Evolutionary conservation across 2,329 filamentous ascomycete species (phyloP).

Genomic region (Aspergillus brasiliensis): DNA sequence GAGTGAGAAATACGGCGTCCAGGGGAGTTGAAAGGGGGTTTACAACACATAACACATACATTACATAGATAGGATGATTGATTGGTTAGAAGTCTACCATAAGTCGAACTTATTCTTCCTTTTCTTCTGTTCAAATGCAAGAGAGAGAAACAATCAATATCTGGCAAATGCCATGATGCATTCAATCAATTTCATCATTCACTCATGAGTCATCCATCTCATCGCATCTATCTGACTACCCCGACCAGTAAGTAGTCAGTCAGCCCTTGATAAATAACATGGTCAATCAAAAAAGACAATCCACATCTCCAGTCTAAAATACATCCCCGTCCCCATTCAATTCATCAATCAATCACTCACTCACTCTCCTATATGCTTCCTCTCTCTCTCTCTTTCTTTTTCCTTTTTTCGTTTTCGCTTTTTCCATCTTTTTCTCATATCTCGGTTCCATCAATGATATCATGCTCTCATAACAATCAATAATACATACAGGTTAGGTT

Average conservation of each 20-base stretch:
- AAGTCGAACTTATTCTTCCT: too few species aligned
- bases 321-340: background rate
- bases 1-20: too few species aligned
- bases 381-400: background rate
- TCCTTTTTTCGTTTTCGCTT: background rate
- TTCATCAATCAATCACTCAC: background rate
- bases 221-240: background rate
- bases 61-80: too few species aligned
- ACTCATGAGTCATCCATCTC: conserved; percentile 21
- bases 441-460: conserved; percentile 6
- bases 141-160: too few species aligned
- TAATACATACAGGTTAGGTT: conserved; percentile 9
- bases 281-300: background rate
- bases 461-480: conserved; percentile 16
- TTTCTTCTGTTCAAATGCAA: too few species aligned
- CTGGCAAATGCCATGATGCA: background rate
- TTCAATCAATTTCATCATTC: conserved; percentile 9
- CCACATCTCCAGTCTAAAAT: too few species aligned
- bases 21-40: too few species aligned
- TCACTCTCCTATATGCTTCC: background rate
- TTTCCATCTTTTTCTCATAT: conserved; percentile 1
- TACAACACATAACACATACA: too few species aligned
- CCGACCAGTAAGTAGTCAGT: too few species aligned
- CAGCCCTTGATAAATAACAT: background rate
- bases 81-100: too few species aligned